phyloP scores from a whole-genome alignment of 805 yeast species.

The Nakazawaea sp. region DNA sequence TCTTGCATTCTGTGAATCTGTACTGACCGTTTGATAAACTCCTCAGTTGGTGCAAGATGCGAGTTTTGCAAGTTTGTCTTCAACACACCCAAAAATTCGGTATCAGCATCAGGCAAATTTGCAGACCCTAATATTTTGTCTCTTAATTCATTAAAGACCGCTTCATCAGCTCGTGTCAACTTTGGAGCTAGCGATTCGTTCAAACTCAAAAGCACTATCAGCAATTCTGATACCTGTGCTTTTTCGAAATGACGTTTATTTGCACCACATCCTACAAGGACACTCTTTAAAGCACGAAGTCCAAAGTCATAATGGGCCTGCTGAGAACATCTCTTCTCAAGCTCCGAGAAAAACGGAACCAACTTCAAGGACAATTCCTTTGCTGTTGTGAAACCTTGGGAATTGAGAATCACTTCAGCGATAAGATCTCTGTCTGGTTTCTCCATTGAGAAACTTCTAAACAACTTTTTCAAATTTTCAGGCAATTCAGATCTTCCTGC shows the following conservation, averaged over 20 bases:
- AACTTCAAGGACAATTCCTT: constrained; percentile 34
- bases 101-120: constrained; percentile 17
- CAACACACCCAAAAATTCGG: constrained; percentile 21
- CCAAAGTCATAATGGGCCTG: constrained; percentile 92
- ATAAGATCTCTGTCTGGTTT: constrained; percentile 65
- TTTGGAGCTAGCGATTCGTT: constrained; percentile 65
- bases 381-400: constrained; percentile 62
- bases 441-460: constrained; percentile 68
- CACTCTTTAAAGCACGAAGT: constrained; percentile 68
- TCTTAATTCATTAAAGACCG: constrained; percentile 23
- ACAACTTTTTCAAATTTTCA: constrained; percentile 74
- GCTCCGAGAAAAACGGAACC: constrained; percentile 44
- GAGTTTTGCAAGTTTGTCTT: neutral
- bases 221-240: constrained; percentile 17
- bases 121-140: constrained; percentile 20
- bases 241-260: constrained; percentile 19
- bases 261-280: constrained; percentile 54
- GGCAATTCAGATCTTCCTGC: constrained; percentile 80
- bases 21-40: constrained; percentile 46
- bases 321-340: constrained; percentile 33
- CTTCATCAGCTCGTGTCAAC: constrained; percentile 46
- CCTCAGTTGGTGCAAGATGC: neutral
- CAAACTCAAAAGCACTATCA: constrained; percentile 43
- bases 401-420: constrained; percentile 61
- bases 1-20: constrained; percentile 59